Evolutionary conservation across 2,329 filamentous ascomycete species (phyloP), one percentile per base, ranked within the genome.

Genomic region (Calonectria honghensis): DNA sequence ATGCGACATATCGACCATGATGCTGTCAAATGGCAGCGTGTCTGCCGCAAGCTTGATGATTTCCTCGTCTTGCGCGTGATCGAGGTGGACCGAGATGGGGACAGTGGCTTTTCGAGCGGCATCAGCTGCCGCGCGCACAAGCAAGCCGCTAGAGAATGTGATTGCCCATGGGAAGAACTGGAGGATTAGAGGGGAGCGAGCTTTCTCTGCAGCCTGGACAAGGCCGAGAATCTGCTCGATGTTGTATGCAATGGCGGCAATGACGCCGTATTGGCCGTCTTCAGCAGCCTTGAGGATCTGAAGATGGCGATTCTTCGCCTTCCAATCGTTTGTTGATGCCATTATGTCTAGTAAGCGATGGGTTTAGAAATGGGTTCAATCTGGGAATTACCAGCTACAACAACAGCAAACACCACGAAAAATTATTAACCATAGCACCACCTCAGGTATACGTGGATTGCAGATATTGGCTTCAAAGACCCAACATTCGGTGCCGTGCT

Each of bases 1-100:
- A 81, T 95, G 93, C 73, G 89, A 91, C 93, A 95, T 95, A 84
- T 95, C 94, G 0, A 95, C 91, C 93, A 95, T 95, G 81, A 95
- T 94, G 68, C 88, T 90, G 82, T 95, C 93, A 77, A 95, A 94
- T 0, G 87, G 88, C 39, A 91, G 85, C 72, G 89, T 87, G 0
- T 91, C 91, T 0, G 91, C 91, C 0, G 85, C 85, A 5, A 68
- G 29, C 29, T 88, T 88, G 75, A 94, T 92, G 45, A 91, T 88
- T 70, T 88, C 88, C 35, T 90, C 89, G 27, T 76, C 74, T 79
- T 93, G 92, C 6, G 91, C 91, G 82, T 94, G 92, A 85, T 94
- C 92, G 79, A 94, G 89, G 83, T 94, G 92, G 16, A 94, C 84
- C 2, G 89, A 87, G 29, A 94, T 84, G 6, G 92, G 92, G 0